phyloP scores from a whole-genome alignment of 352 stramenopile genomes.

The Elongisporangium undulatum region DNA sequence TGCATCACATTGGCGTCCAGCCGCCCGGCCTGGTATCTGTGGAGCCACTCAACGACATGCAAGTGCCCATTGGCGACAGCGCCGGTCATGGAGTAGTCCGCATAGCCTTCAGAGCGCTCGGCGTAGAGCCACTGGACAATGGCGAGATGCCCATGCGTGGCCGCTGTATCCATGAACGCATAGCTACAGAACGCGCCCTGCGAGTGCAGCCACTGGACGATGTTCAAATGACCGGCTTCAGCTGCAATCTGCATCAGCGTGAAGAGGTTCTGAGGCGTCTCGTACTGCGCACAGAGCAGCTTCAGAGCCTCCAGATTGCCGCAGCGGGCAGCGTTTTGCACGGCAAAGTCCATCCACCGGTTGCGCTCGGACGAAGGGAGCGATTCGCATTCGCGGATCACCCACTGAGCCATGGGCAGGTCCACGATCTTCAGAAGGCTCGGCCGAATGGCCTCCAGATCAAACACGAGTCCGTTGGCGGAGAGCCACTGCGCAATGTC shows the following conservation, averaged over 20 bases:
- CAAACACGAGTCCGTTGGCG: background rate
- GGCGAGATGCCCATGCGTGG: background rate
- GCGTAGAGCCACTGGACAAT: slow-evolving; percentile 1
- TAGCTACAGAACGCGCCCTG: background rate
- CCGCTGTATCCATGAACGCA: background rate
- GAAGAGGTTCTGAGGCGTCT: background rate
- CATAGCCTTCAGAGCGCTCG: background rate
- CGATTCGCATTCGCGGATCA: background rate
- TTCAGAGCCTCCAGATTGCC: background rate
- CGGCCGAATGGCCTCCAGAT: background rate
- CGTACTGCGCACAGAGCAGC: background rate
- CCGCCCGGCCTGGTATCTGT: background rate
- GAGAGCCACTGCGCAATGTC: background rate
- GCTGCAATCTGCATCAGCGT: background rate
- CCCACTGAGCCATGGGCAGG: background rate
- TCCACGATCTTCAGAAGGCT: background rate
- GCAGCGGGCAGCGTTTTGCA: background rate
- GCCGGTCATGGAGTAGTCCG: background rate
- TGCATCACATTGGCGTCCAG: background rate
- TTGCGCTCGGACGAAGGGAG: background rate
- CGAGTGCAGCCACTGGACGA: slow-evolving; percentile 2
- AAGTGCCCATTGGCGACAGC: background rate
- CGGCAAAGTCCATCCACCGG: background rate
- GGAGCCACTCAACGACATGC: background rate
- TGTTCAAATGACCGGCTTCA: background rate